Conservation (phyloP, 2,329 filamentous ascomycete species). For the Macrophomina phaseolina region DNA sequence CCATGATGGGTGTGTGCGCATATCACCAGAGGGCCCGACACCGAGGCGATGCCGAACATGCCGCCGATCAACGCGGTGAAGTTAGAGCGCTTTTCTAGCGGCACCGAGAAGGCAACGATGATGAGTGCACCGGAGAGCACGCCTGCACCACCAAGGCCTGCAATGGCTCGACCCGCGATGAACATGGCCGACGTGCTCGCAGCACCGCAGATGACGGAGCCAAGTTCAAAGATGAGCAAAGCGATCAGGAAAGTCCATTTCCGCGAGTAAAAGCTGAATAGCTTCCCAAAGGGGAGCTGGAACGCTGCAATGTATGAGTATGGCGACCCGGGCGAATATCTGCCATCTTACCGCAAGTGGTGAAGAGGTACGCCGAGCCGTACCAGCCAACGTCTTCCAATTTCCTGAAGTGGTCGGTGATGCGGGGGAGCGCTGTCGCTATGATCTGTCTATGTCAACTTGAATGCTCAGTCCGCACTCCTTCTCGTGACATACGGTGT, state of each 20-base stretch:
- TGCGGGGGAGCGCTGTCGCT: too few relatives aligned
- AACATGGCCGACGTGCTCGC: slow-evolving; percentile 53
- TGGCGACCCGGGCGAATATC: background rate
- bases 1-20: slow-evolving; percentile 17
- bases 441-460: too few relatives aligned
- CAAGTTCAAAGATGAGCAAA: slow-evolving; percentile 56
- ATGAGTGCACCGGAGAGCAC: slow-evolving; percentile 48
- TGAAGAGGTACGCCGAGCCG: slow-evolving; percentile 44
- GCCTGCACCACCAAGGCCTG: slow-evolving; percentile 57
- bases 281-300: slow-evolving; percentile 58
- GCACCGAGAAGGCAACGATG: background rate
- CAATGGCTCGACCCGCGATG: slow-evolving; percentile 58
- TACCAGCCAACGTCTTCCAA: slow-evolving; percentile 35
- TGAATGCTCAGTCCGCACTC: too few relatives aligned
- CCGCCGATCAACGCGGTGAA: too few relatives aligned
- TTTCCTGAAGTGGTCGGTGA: too few relatives aligned
- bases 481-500: too few relatives aligned
- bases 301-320: slow-evolving; percentile 36
- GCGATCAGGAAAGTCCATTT: slow-evolving; percentile 58
- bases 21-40: too few relatives aligned
- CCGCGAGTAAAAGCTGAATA: slow-evolving; percentile 65
- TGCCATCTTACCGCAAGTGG: slow-evolving; percentile 5
- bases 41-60: slow-evolving; percentile 10
- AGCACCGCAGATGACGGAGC: slow-evolving; percentile 58
- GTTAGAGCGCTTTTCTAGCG: too few relatives aligned